Evolutionary conservation across 306 rosid genomes (phyloP).

Genomic region (Citrullus amarus): DNA sequence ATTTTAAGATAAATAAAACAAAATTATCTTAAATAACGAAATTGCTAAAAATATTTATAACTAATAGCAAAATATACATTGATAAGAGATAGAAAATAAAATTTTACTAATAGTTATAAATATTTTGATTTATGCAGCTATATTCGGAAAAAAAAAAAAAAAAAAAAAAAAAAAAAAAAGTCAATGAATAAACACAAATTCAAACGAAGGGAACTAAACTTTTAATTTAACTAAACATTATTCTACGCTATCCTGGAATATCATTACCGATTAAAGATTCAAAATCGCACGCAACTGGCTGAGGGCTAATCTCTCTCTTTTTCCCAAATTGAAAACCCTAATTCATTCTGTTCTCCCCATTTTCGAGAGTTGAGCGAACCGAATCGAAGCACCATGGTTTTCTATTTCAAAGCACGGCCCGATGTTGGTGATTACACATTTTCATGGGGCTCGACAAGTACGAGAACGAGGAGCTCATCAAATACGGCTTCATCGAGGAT

Average conservation of each 20-base stretch:
- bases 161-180: too few species aligned
- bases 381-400: conserved; percentile 46
- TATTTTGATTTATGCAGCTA: too few species aligned
- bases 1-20: too few species aligned
- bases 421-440: conserved; percentile 91
- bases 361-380: conserved; percentile 1
- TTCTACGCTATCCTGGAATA: conserved; percentile 1
- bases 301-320: background rate
- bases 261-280: background rate
- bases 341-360: conserved; percentile 1
- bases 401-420: conserved; percentile 96
- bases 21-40: too few species aligned
- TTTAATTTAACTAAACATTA: background rate
- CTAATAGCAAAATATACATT: too few species aligned
- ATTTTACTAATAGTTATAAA: too few species aligned
- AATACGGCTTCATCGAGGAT: conserved; percentile 86
- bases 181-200: too few species aligned
- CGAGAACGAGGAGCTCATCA: conserved; percentile 99
- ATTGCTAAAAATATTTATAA: too few species aligned
- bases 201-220: too few species aligned
- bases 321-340: conserved; percentile 16
- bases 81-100: too few species aligned
- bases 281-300: background rate
- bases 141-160: too few species aligned
- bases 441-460: conserved; percentile 98